A percentile compares a stretch with the other conserved stretches of the same genome.
phyloP scores from a whole-genome alignment of 23 red algal genomes.

The Gracilaria gracilis region DNA sequence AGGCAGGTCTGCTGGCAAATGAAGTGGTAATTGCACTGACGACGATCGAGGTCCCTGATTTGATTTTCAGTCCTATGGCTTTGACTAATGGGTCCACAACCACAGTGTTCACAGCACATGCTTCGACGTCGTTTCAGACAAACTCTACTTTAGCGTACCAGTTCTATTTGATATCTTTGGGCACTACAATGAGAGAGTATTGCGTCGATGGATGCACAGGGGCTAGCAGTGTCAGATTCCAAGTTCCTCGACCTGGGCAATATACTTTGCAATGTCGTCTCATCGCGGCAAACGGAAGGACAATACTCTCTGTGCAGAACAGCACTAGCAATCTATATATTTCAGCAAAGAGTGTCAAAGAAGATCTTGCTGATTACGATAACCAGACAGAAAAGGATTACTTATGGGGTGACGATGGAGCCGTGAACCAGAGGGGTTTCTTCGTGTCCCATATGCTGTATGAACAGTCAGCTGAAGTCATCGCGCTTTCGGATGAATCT shows the following conservation, averaged over 20 bases:
- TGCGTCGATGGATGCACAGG: slow-evolving; percentile 74
- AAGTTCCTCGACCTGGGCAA: slow-evolving; percentile 32
- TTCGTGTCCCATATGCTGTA: slow-evolving; percentile 47
- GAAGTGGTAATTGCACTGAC: slow-evolving; percentile 40
- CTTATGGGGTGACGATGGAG: slow-evolving; percentile 56
- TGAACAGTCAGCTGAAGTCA: slow-evolving; percentile 20
- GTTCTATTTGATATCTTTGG: slow-evolving; percentile 56
- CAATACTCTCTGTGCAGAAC: slow-evolving; percentile 44
- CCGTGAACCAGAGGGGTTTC: slow-evolving; percentile 68
- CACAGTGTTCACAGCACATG: slow-evolving; percentile 54
- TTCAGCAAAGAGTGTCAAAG: not conserved
- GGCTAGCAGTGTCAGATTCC: slow-evolving; percentile 44
- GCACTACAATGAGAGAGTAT: slow-evolving; percentile 39
- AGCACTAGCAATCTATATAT: slow-evolving; percentile 37
- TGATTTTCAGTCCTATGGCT: slow-evolving; percentile 34
- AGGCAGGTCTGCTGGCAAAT: slow-evolving; percentile 22
- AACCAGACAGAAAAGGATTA: slow-evolving; percentile 46
- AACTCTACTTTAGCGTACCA: slow-evolving; percentile 52
- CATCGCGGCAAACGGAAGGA: slow-evolving; percentile 58
- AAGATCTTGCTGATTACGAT: slow-evolving; percentile 31
- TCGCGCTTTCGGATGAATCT: slow-evolving; percentile 41
- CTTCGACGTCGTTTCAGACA: slow-evolving; percentile 30
- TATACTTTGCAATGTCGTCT: slow-evolving; percentile 60
- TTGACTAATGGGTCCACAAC: slow-evolving; percentile 27
- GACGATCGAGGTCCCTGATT: slow-evolving; percentile 45